A percentile compares a stretch with the other conserved stretches of the same genome.
These are phyloP conservation scores for Fusarium sp. DNA, from an alignment of 2,329 filamentous ascomycete species.

Conservation along the genomic window DNA sequence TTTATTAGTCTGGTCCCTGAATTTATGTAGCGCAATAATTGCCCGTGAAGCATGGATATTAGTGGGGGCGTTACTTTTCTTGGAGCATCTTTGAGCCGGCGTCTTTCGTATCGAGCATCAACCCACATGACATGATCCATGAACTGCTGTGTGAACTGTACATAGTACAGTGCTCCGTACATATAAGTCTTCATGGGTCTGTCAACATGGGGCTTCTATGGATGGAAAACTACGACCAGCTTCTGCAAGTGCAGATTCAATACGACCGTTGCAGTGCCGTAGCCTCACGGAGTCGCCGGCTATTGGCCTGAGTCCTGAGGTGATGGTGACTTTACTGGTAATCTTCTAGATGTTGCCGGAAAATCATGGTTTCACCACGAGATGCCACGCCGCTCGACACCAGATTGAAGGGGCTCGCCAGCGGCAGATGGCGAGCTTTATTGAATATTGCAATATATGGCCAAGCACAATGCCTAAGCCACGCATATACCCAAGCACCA, in stretches of 20 bases:
- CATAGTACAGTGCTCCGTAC: too few relatives aligned
- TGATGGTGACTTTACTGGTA: constrained; percentile 12
- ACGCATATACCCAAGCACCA: constrained; percentile 3
- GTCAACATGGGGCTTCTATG: constrained; percentile 32
- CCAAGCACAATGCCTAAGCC: not conserved
- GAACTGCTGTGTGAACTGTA: constrained; percentile 12
- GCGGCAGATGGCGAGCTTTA: constrained; percentile 25
- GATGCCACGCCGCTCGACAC: constrained; percentile 24
- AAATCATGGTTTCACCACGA: constrained; percentile 42
- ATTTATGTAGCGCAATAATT: constrained; percentile 23
- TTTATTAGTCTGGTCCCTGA: constrained; percentile 34
- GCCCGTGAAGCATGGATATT: constrained; percentile 22
- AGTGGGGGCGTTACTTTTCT: constrained; percentile 30
- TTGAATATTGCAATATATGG: not conserved
- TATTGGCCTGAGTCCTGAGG: constrained; percentile 26
- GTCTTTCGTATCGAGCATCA: constrained; percentile 38
- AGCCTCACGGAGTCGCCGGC: constrained; percentile 42
- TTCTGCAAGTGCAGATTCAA: constrained; percentile 15
- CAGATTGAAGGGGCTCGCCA: constrained; percentile 19
- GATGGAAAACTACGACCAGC: constrained; percentile 11
- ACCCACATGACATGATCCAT: constrained; percentile 25
- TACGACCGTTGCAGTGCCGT: constrained; percentile 24
- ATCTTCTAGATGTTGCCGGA: constrained; percentile 19
- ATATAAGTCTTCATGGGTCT: constrained; percentile 14
- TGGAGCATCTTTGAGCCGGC: constrained; percentile 10